Conservation (phyloP, 1,284 basidiomycete genomes). For the Cystobasidium slooffiae region DNA sequence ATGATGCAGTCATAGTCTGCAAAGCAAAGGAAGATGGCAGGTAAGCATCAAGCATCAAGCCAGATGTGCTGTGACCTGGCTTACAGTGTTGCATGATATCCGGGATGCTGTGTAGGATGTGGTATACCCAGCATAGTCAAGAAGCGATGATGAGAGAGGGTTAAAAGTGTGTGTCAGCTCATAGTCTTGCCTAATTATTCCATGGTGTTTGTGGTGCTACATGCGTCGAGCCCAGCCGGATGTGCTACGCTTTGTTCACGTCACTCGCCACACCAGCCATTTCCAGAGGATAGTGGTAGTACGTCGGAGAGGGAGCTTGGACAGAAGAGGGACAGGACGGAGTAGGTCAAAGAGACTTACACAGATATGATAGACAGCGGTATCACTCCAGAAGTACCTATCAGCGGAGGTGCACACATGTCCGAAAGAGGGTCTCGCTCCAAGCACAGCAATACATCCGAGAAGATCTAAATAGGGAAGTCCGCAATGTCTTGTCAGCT, state of each 20-base stretch:
- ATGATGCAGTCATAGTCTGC: constrained; percentile 62
- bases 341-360: constrained; percentile 50
- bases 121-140: too few species aligned
- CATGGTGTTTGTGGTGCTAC: too few species aligned
- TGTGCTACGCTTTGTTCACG: too few species aligned
- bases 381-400: constrained; percentile 64
- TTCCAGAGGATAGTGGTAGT: background rate
- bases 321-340: background rate
- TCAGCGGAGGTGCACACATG: constrained; percentile 63
- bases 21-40: background rate
- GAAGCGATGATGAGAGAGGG: too few species aligned
- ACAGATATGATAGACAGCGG: constrained; percentile 62
- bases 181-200: too few species aligned
- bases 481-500: background rate
- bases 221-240: too few species aligned
- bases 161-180: too few species aligned
- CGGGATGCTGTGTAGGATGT: constrained; percentile 60
- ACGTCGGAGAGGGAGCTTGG: background rate
- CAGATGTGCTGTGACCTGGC: constrained; percentile 5
- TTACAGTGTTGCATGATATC: constrained; percentile 65
- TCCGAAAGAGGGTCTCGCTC: constrained; percentile 63
- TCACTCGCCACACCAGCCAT: too few species aligned
- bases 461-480: constrained; percentile 61
- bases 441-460: constrained; percentile 62
- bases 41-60: background rate